These are phyloP conservation scores for Wallacemonas sp. DNA, from an alignment of 208 protist species.

Conservation along the genomic window DNA sequence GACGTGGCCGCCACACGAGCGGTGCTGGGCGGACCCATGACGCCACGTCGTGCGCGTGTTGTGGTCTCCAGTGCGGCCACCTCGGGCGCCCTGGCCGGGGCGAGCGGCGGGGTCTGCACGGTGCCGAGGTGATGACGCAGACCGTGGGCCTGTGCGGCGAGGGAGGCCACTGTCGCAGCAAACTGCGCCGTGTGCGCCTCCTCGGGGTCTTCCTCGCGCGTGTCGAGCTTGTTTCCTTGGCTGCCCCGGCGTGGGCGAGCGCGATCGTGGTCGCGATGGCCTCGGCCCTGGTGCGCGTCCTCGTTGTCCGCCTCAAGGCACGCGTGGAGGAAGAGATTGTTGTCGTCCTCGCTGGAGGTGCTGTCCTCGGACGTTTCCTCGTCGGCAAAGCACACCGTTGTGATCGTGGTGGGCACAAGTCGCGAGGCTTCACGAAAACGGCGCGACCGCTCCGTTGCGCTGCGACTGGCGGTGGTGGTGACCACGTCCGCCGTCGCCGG, in stretches of 20 bases:
- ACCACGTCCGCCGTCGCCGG: conserved; percentile 15
- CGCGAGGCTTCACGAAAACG: background rate
- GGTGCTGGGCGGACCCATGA: too few species aligned
- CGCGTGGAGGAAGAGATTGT: too few species aligned
- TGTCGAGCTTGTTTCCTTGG: too few species aligned
- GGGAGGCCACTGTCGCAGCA: conserved; percentile 33
- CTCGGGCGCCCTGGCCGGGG: background rate
- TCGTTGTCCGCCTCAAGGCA: too few species aligned
- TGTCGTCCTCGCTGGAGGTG: conserved; percentile 3
- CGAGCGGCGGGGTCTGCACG: conserved; percentile 6
- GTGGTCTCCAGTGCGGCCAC: background rate
- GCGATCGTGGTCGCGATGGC: too few species aligned
- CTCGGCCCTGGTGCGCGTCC: too few species aligned
- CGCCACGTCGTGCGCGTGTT: background rate
- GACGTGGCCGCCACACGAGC: background rate
- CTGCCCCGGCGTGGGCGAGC: too few species aligned
- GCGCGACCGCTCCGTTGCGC: background rate
- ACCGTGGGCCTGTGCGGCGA: conserved; percentile 28
- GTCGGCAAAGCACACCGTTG: conserved; percentile 7
- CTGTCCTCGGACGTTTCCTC: background rate
- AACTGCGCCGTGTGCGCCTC: conserved; percentile 19
- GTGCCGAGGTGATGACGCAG: conserved; percentile 22
- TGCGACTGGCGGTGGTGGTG: background rate
- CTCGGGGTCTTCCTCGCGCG: background rate
- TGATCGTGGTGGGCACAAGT: conserved; percentile 3